phyloP scores from a whole-genome alignment of 805 yeast genomes.

The Hermanozyma aechmeae region DNA sequence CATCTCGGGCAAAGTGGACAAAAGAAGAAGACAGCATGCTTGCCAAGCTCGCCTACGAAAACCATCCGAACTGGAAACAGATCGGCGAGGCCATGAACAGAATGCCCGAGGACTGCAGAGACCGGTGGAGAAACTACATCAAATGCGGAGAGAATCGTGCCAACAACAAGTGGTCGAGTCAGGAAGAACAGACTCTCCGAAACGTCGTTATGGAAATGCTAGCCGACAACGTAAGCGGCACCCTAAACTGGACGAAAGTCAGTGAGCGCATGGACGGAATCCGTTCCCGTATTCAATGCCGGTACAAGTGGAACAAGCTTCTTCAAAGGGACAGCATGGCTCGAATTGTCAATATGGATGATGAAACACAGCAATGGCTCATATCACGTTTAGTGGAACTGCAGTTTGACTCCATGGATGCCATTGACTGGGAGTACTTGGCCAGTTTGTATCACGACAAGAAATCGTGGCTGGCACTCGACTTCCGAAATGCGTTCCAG shows the following conservation, averaged over 20 bases:
- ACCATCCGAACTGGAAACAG: conserved; percentile 80
- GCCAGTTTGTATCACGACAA: conserved; percentile 19
- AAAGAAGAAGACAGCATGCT: conserved; percentile 67
- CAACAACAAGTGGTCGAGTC: conserved; percentile 68
- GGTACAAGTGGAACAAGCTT: conserved; percentile 90
- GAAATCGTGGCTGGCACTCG: conserved; percentile 45
- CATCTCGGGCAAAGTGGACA: conserved; percentile 86
- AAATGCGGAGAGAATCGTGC: conserved; percentile 79
- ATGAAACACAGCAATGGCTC: conserved; percentile 29
- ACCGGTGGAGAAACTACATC: conserved; percentile 91
- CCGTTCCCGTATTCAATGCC: conserved; percentile 86
- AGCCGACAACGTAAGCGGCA: conserved; percentile 11
- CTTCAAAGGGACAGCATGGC: conserved; percentile 43
- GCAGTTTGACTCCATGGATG: conserved; percentile 15
- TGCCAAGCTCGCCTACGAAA: conserved; percentile 50
- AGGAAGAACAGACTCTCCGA: conserved; percentile 59
- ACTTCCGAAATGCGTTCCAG: conserved; percentile 54
- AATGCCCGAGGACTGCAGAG: conserved; percentile 98
- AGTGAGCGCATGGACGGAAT: conserved; percentile 85
- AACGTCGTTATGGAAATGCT: conserved; percentile 45
- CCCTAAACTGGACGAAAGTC: conserved; percentile 84
- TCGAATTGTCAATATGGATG: conserved; percentile 23
- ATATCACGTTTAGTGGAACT: conserved; percentile 18
- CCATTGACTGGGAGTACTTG: conserved; percentile 28
- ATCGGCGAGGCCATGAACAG: conserved; percentile 75